A percentile compares a stretch with the other conserved stretches of the same genome.
Evolutionary conservation across 2,329 filamentous ascomycete species (phyloP).

Genomic region (Elsinoe ampelina): DNA sequence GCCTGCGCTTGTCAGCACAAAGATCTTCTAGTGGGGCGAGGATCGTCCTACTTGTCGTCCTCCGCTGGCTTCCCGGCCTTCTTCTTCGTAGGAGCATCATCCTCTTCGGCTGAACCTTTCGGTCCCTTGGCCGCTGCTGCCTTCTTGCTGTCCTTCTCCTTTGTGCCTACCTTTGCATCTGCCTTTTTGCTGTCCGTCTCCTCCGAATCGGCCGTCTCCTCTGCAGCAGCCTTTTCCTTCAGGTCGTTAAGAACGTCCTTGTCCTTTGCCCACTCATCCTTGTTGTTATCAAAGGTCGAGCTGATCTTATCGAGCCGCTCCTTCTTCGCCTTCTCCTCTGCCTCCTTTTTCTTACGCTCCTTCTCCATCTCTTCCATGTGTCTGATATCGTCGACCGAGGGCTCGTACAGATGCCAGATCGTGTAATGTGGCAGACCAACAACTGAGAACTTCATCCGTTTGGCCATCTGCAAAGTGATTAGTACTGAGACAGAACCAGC

Average conservation of each 20-base stretch:
- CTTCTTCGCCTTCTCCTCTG: conserved; percentile 65
- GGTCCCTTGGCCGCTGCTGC: conserved; percentile 9
- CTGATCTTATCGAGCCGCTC: conserved; percentile 70
- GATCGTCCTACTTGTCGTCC: conserved; percentile 6
- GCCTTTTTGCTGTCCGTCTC: conserved; percentile 33
- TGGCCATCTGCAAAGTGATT: conserved; percentile 68
- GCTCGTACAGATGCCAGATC: conserved; percentile 99
- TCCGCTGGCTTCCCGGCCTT: conserved; percentile 10
- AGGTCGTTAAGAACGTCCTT: conserved; percentile 67
- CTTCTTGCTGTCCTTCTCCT: conserved; percentile 18
- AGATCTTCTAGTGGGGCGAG: too few relatives aligned
- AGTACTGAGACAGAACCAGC: conserved; percentile 17
- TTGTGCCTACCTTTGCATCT: conserved; percentile 27
- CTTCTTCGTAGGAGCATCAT: conserved; percentile 13
- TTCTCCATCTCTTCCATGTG: conserved; percentile 99
- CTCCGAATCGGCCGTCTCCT: conserved; percentile 33
- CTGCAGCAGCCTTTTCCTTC: conserved; percentile 49
- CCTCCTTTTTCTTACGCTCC: conserved; percentile 69
- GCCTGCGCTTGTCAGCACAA: neutral
- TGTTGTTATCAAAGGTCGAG: conserved; percentile 66
- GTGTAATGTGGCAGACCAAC: conserved; percentile 95
- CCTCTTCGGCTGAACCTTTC: conserved; percentile 14
- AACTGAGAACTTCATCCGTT: conserved; percentile 89
- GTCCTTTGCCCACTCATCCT: conserved; percentile 84
- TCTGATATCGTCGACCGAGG: conserved; percentile 91